Percentiles rank a stretch among this genome's conserved stretches.
Evolutionary conservation across 345 rosid species (phyloP).

Genomic region (Dimocarpus longan): DNA sequence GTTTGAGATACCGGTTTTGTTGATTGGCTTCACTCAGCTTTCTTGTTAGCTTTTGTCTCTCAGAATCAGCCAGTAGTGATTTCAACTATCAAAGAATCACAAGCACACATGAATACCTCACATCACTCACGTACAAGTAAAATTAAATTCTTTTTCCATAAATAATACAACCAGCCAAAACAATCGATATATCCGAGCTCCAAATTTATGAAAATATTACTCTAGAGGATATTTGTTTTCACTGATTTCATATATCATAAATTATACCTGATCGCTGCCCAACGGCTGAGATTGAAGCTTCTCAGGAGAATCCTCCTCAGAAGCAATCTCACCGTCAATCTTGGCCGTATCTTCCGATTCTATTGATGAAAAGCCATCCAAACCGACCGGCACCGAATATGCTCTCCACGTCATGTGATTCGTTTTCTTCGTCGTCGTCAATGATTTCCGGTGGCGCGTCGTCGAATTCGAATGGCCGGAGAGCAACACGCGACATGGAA

Average conservation of each 20-base stretch:
- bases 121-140: background rate
- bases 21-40: slow-evolving; percentile 97
- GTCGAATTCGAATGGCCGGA: slow-evolving; percentile 18
- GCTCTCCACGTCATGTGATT: slow-evolving; percentile 41
- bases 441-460: slow-evolving; percentile 26
- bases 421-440: slow-evolving; percentile 31
- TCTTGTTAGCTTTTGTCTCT: slow-evolving; percentile 65
- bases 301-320: slow-evolving; percentile 43
- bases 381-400: slow-evolving; percentile 39
- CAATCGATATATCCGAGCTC: too few relatives aligned
- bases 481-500: slow-evolving; percentile 18
- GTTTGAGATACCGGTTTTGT: slow-evolving; percentile 78
- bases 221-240: too few relatives aligned
- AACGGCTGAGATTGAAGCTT: slow-evolving; percentile 49
- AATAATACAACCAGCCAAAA: background rate
- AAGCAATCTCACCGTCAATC: slow-evolving; percentile 31
- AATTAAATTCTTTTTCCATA: background rate
- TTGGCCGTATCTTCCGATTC: slow-evolving; percentile 30
- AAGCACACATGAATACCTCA: slow-evolving; percentile 4
- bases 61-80: slow-evolving; percentile 64
- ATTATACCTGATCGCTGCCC: slow-evolving; percentile 58
- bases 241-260: too few relatives aligned
- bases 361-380: slow-evolving; percentile 49
- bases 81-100: slow-evolving; percentile 48
- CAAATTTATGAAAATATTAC: too few relatives aligned